phyloP scores from a whole-genome alignment of 1,139 yeast species.

The Yamadazyma dushanensis region DNA sequence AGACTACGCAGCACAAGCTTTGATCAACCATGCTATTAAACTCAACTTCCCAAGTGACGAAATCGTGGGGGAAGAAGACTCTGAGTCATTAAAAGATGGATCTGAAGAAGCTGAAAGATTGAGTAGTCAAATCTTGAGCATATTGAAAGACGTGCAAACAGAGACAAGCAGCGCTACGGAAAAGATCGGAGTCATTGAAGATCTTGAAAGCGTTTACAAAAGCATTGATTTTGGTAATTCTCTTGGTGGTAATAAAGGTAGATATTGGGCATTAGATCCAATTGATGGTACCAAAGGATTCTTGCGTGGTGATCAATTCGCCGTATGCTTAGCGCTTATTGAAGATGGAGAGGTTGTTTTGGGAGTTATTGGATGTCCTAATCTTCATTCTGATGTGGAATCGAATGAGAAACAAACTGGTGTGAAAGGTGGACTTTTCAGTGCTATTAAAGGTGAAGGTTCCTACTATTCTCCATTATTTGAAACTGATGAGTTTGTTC shows the following conservation, averaged over 20 bases:
- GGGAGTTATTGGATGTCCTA: constrained; percentile 97
- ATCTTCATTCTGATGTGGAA: constrained; percentile 58
- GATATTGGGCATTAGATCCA: constrained; percentile 98
- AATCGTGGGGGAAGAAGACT: constrained; percentile 93
- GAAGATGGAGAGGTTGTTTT: constrained; percentile 81
- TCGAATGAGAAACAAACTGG: constrained; percentile 39
- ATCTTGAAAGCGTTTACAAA: constrained; percentile 52
- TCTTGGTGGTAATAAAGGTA: constrained; percentile 71
- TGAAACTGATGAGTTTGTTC: constrained; percentile 28
- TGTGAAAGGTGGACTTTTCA: constrained; percentile 65
- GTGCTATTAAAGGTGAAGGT: constrained; percentile 76
- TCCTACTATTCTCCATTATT: constrained; percentile 58
- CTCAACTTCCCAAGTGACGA: constrained; percentile 79
- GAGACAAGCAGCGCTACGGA: constrained; percentile 23
- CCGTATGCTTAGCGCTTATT: constrained; percentile 88
- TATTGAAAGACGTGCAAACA: constrained; percentile 47
- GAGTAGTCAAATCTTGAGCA: constrained; percentile 48
- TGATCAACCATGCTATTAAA: constrained; percentile 80
- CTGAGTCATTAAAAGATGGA: constrained; percentile 58
- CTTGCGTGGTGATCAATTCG: constrained; percentile 92
- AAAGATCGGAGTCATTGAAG: constrained; percentile 42
- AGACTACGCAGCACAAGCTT: constrained; percentile 94
- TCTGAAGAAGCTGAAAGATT: constrained; percentile 32
- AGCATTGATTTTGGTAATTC: constrained; percentile 80
- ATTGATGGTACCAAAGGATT: constrained; percentile 98